These are phyloP conservation scores for Leersia perrieri DNA, from an alignment of 176 grass and related monocot genomes.

Conservation along the genomic window DNA sequence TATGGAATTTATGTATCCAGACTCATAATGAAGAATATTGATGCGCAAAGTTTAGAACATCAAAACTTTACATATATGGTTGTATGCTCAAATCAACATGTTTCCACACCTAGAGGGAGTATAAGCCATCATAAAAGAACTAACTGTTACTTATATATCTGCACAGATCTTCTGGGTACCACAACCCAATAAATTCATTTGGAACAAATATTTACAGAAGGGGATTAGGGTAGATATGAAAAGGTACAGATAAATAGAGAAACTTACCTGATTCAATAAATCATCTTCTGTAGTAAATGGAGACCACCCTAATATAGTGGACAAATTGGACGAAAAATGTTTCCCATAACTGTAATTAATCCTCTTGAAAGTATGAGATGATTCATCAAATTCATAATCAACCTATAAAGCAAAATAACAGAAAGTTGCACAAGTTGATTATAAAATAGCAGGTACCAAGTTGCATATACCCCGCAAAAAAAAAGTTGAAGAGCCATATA, in stretches of 20 bases:
- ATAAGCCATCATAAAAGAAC: conserved; percentile 9
- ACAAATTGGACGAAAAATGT: conserved; percentile 67
- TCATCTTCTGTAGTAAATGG: conserved; percentile 65
- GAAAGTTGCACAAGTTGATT: not conserved
- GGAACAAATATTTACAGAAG: not conserved
- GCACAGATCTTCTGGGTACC: not conserved
- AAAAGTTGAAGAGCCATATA: no score
- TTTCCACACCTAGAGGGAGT: not conserved
- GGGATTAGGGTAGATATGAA: conserved; percentile 15
- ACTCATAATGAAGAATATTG: no score
- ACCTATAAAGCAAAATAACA: conserved; percentile 49
- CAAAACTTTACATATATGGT: no score
- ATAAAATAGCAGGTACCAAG: conserved; percentile 19
- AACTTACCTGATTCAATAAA: conserved; percentile 58
- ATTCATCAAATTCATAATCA: conserved; percentile 67
- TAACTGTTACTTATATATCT: not conserved
- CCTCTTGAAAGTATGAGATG: conserved; percentile 37
- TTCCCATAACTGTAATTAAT: conserved; percentile 37
- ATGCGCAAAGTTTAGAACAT: no score
- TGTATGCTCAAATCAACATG: no score
- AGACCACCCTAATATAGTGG: conserved; percentile 61
- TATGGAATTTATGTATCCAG: no score
- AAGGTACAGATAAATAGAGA: not conserved
- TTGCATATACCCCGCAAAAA: no score
- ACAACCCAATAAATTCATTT: conserved; percentile 4